phyloP scores from a whole-genome alignment of 805 yeast species.

The Ogataea glucozyma region DNA sequence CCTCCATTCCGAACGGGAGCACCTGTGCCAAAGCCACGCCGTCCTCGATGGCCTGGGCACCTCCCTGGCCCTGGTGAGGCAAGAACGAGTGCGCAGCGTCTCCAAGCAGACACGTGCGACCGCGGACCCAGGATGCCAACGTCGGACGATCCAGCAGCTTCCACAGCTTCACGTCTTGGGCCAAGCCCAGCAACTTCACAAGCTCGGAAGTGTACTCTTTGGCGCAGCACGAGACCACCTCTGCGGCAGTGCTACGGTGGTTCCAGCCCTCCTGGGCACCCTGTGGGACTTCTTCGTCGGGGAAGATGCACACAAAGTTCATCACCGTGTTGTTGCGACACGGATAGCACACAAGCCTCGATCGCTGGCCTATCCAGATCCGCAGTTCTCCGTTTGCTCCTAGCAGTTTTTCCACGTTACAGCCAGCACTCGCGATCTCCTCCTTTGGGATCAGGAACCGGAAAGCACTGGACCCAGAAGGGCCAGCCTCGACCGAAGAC shows the following conservation, averaged over 20 bases:
- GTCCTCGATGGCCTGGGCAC: slow-evolving; percentile 21
- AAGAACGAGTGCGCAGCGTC: slow-evolving; percentile 40
- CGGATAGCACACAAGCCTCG: slow-evolving; percentile 8
- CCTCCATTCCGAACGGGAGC: slow-evolving; percentile 50
- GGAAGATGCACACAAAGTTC: slow-evolving; percentile 11
- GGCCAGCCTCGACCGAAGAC: slow-evolving; percentile 9
- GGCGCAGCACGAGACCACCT: slow-evolving; percentile 16
- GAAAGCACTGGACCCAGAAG: slow-evolving; percentile 13
- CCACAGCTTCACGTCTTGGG: slow-evolving; percentile 31
- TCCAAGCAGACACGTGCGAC: slow-evolving; percentile 35
- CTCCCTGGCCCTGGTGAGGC: slow-evolving; percentile 24
- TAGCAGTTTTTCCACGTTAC: background rate
- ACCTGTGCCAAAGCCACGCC: slow-evolving; percentile 29
- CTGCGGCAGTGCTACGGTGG: slow-evolving; percentile 22
- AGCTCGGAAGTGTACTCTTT: slow-evolving; percentile 22
- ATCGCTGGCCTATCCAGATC: slow-evolving; percentile 5
- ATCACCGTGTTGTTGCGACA: slow-evolving; percentile 11
- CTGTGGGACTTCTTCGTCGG: slow-evolving; percentile 7
- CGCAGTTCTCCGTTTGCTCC: slow-evolving; percentile 8
- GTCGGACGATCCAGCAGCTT: slow-evolving; percentile 28
- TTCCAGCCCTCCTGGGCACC: slow-evolving; percentile 23
- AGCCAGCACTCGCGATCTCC: slow-evolving; percentile 1
- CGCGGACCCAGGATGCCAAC: slow-evolving; percentile 26
- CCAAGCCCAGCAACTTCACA: slow-evolving; percentile 23
- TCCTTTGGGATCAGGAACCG: slow-evolving; percentile 12